phyloP scores from a whole-genome alignment of 371 early-diverging fungal genomes.

The Polyrhizophydium stewartii region DNA sequence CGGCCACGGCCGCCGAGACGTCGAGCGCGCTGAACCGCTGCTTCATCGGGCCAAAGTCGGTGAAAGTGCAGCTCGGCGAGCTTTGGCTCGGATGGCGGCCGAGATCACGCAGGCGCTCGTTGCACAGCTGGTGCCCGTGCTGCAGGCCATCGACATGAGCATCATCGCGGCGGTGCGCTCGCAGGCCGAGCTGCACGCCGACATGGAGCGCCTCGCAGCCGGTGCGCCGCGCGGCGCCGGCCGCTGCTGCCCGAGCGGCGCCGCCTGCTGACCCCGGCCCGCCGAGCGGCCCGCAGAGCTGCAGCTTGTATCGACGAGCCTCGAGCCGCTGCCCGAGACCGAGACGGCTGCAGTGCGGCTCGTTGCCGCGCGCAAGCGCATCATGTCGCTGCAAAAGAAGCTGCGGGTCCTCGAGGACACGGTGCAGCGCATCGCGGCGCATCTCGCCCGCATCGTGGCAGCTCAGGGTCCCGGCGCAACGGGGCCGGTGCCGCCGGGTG shows the following conservation, averaged over 20 bases:
- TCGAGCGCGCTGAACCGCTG: slow-evolving; percentile 82
- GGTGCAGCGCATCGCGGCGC: background rate
- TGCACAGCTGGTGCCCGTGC: background rate
- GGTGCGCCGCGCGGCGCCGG: background rate
- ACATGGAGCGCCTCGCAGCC: slow-evolving; percentile 2
- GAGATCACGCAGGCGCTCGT: background rate
- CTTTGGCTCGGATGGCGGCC: background rate
- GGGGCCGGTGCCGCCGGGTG: too few relatives aligned
- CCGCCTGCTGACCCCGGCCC: too few relatives aligned
- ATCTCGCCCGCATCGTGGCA: too few relatives aligned
- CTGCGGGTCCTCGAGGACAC: background rate
- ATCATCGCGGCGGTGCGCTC: background rate
- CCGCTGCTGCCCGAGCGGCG: too few relatives aligned
- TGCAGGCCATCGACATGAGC: background rate
- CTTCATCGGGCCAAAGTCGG: slow-evolving; percentile 26
- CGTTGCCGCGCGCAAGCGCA: background rate
- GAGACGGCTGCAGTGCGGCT: background rate
- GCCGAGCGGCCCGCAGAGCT: background rate
- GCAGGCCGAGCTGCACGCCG: background rate
- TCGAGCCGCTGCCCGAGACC: background rate
- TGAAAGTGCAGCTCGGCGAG: background rate
- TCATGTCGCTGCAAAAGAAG: background rate
- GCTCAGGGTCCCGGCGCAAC: too few relatives aligned
- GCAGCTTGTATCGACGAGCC: background rate
- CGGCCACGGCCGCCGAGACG: slow-evolving; percentile 75